Evolutionary conservation across 2,329 filamentous ascomycete species (phyloP), one percentile per base, ranked within the genome.

Genomic region (Pestalotiopsis sp.): DNA sequence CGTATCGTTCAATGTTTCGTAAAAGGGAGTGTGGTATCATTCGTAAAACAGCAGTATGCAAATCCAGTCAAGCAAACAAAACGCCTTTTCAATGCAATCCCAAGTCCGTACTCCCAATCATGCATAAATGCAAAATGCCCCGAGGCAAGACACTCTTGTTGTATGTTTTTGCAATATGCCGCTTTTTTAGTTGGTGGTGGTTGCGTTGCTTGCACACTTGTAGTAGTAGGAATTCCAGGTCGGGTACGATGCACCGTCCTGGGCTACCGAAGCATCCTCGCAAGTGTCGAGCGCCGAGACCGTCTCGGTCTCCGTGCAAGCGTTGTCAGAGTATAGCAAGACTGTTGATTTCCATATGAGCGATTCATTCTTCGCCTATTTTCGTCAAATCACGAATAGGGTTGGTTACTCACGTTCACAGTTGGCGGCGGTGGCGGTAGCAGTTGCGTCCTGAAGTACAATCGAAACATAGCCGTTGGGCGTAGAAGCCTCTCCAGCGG

Each of bases 161-260:
- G 31, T 36, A 9, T 36, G 31, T 36, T 36, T 36, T 52, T 52
- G 45, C 45, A 23, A 5, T 9, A 52, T 52, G 5, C 17, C 20
- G 45, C n/a, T 52, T 23, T n/a, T 9, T 52, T 17, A 17, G 14
- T 3, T 23, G 17, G 45, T 3, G n/a, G n/a, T 52, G 6, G 45
- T n/a, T 6, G 17, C 20, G 45, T 20, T 52, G 45, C 45, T 52
- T 17, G 45, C 17, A 17, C 65, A 66, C 31, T 59, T 31, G 31
- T 59, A 41, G 20, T 49, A 60, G 52, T 60, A 67, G 36, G 67
- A 69, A 64, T 69, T 69, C 67, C 67, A 69, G 17, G 64, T 69
- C 14, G 67, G 67, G 20, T 31, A 31, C 11, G 20, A 36, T 9
- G 23, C 67, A 13, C 64, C 60, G 3, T 52, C 41, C 25, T 57